These are phyloP conservation scores for Leishmania mexicana DNA, from an alignment of 208 protist genomes.

Conservation along the genomic window DNA sequence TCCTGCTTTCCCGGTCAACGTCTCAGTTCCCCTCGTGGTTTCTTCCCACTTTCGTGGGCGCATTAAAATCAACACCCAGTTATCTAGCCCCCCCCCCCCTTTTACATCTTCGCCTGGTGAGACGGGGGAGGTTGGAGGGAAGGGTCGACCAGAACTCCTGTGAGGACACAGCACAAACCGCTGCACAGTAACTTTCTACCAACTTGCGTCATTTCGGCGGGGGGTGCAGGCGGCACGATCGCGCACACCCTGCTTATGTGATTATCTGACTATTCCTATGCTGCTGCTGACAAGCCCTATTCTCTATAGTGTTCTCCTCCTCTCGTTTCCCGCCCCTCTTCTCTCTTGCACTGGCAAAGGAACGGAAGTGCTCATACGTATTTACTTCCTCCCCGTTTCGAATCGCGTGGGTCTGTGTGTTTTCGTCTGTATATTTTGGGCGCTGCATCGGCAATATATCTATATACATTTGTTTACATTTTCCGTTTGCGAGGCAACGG, in stretches of 20 bases:
- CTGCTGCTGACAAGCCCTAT: neutral
- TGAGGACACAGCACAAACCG: neutral
- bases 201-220: neutral
- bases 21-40: neutral
- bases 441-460: neutral
- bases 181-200: neutral
- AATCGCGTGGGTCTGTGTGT: neutral
- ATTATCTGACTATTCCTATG: neutral
- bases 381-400: neutral
- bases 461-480: neutral
- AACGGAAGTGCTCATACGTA: constrained; percentile 2
- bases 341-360: neutral
- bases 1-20: neutral
- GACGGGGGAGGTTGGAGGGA: neutral
- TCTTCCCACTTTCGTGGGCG: neutral
- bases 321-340: neutral
- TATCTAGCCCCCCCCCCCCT: neutral
- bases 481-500: neutral
- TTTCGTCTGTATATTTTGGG: neutral
- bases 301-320: neutral
- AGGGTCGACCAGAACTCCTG: neutral
- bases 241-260: neutral
- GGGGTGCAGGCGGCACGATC: neutral
- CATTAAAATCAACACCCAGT: neutral
- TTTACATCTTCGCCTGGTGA: neutral